These are phyloP conservation scores for Phytophthora colocasiae DNA, from an alignment of 352 stramenopile genomes.

Conservation along the genomic window DNA sequence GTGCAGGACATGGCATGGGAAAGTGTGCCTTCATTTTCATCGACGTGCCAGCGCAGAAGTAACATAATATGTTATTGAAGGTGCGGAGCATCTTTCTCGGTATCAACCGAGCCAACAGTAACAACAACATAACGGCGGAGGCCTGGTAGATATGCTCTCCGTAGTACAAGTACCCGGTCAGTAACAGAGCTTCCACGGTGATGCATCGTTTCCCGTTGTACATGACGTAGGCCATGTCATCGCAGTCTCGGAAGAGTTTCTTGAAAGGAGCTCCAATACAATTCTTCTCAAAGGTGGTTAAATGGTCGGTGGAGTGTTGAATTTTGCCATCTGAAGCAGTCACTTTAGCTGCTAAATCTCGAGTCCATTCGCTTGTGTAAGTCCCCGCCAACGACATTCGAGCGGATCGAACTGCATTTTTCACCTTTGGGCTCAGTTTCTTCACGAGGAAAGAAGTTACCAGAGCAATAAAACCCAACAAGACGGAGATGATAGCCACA, in stretches of 20 bases:
- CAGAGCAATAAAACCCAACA: constrained; percentile 3
- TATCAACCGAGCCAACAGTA: constrained; percentile 17
- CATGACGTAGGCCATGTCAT: constrained; percentile 16
- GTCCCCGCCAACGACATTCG: not conserved
- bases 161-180: constrained; percentile 25
- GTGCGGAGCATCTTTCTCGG: constrained; percentile 7
- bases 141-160: constrained; percentile 26
- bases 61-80: constrained; percentile 33
- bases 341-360: no score
- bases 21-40: constrained; percentile 1
- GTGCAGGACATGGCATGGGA: constrained; percentile 10
- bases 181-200: constrained; percentile 10
- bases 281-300: constrained; percentile 12
- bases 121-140: constrained; percentile 14
- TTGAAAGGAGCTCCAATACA: constrained; percentile 19
- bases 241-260: constrained; percentile 13
- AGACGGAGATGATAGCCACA: constrained; percentile 3
- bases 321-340: no score
- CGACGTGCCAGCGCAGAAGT: constrained; percentile 23
- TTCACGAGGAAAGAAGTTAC: constrained; percentile 7
- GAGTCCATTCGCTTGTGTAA: constrained; percentile 1
- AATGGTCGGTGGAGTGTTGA: no score
- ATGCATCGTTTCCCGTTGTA: constrained; percentile 21
- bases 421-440: constrained; percentile 6
- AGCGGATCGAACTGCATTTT: not conserved